Evolutionary conservation across 352 stramenopile genomes (phyloP).

Genomic region (Globisporangium heterothallicum): DNA sequence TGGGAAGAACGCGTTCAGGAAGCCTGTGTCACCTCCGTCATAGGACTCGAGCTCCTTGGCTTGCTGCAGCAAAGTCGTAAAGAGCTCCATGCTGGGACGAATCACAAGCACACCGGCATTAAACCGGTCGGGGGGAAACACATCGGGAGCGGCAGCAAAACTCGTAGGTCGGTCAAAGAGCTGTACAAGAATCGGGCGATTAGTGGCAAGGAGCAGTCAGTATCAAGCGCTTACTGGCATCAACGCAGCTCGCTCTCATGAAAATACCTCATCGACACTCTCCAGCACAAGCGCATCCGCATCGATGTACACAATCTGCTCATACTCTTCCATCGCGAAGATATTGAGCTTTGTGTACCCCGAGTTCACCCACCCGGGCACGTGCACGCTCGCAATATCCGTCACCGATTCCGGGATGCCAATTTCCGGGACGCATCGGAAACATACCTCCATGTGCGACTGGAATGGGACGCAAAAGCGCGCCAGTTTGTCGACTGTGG

Average conservation of each 20-base stretch:
- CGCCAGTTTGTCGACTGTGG: constrained; percentile 16
- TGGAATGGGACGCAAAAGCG: constrained; percentile 15
- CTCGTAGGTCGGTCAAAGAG: constrained; percentile 45
- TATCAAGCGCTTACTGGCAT: too few relatives aligned
- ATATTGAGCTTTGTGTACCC: constrained; percentile 39
- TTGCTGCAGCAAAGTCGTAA: constrained; percentile 49
- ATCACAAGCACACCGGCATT: constrained; percentile 81
- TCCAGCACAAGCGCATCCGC: constrained; percentile 72
- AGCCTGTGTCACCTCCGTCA: constrained; percentile 78
- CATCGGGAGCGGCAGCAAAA: constrained; percentile 76
- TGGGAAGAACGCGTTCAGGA: constrained; percentile 82
- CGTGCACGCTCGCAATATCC: constrained; percentile 13
- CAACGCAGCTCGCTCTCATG: too few relatives aligned
- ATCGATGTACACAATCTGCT: constrained; percentile 85
- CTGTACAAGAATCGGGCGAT: too few relatives aligned
- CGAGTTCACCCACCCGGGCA: constrained; percentile 36
- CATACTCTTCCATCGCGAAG: constrained; percentile 64
- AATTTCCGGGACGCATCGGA: constrained; percentile 23
- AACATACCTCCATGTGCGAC: constrained; percentile 9
- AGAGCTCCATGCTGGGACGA: constrained; percentile 33
- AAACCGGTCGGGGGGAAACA: constrained; percentile 84
- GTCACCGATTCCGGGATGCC: constrained; percentile 15
- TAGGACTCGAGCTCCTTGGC: constrained; percentile 43
- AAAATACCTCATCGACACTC: constrained; percentile 62
- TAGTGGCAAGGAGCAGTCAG: too few relatives aligned